Evolutionary conservation across 2,329 filamentous ascomycete species (phyloP).

Genomic region (Neophaeococcomyces aloes): DNA sequence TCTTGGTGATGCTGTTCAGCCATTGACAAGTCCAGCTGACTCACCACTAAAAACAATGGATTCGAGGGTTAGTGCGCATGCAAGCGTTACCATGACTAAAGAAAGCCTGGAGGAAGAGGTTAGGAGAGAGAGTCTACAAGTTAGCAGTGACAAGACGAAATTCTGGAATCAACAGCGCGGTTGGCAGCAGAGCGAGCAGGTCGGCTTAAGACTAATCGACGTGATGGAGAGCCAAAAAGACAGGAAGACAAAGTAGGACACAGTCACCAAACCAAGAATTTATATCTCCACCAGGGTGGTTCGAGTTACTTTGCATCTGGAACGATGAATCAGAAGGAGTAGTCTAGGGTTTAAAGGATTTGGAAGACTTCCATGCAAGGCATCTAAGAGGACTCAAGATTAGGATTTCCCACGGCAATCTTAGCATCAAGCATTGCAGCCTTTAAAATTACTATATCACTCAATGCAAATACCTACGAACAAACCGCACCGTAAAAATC

Average conservation of each 20-base stretch:
- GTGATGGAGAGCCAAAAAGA: slow-evolving; percentile 14
- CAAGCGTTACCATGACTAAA: slow-evolving; percentile 25
- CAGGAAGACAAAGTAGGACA: slow-evolving; percentile 12
- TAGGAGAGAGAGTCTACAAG: slow-evolving; percentile 26
- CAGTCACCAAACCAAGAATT: background rate
- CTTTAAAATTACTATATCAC: too few relatives aligned
- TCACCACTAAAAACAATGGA: slow-evolving; percentile 52
- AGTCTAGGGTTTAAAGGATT: too few relatives aligned
- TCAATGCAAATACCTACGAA: too few relatives aligned
- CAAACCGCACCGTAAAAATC: too few relatives aligned
- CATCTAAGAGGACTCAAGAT: too few relatives aligned
- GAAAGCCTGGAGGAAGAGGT: slow-evolving; percentile 35
- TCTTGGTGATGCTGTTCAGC: slow-evolving; percentile 36
- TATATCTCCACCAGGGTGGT: too few relatives aligned
- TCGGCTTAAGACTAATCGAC: slow-evolving; percentile 33
- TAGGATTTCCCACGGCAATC: too few relatives aligned
- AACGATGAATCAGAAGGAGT: too few relatives aligned
- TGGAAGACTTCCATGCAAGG: too few relatives aligned
- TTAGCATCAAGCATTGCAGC: too few relatives aligned
- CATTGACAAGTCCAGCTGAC: slow-evolving; percentile 51
- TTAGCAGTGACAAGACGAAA: slow-evolving; percentile 23
- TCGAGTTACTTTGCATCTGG: too few relatives aligned
- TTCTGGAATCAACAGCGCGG: slow-evolving; percentile 38
- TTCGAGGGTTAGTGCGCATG: slow-evolving; percentile 16
- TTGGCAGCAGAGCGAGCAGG: slow-evolving; percentile 33